phyloP scores from a whole-genome alignment of 306 rosid species.

The Erythrophleum fordii region DNA sequence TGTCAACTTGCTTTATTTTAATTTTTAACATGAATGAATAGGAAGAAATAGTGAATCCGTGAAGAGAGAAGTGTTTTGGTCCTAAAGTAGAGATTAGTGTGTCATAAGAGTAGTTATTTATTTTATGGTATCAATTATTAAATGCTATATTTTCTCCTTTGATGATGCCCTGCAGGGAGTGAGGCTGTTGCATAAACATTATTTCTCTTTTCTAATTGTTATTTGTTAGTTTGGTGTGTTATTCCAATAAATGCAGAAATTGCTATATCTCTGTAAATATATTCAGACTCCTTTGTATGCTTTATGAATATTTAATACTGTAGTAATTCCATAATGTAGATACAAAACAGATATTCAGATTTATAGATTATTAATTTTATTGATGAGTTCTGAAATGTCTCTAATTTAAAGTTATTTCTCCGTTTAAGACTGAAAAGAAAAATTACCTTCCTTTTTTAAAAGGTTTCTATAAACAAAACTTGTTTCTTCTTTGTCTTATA shows the following conservation, averaged over 20 bases:
- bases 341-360: background rate
- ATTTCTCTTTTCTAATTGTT: slow-evolving; percentile 26
- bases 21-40: slow-evolving; percentile 18
- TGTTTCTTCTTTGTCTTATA: slow-evolving; percentile 17
- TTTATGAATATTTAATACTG: slow-evolving; percentile 6
- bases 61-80: background rate
- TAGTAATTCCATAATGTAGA: slow-evolving; percentile 22
- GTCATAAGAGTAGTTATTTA: slow-evolving; percentile 22
- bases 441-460: background rate
- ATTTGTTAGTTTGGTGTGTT: slow-evolving; percentile 27
- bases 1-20: background rate
- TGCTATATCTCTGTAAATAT: slow-evolving; percentile 17
- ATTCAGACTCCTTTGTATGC: background rate
- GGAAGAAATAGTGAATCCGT: slow-evolving; percentile 14
- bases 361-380: slow-evolving; percentile 11
- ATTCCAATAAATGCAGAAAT: background rate
- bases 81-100: background rate
- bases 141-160: slow-evolving; percentile 25
- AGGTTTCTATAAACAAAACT: background rate
- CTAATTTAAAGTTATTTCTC: background rate
- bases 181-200: slow-evolving; percentile 10
- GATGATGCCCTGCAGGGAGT: slow-evolving; percentile 1
- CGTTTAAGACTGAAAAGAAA: slow-evolving; percentile 2
- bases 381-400: slow-evolving; percentile 24
- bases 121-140: slow-evolving; percentile 21